These are phyloP conservation scores for Kalanchoe fedtschenkoi DNA, from an alignment of 164 flowering plant species.

Conservation along the genomic window DNA sequence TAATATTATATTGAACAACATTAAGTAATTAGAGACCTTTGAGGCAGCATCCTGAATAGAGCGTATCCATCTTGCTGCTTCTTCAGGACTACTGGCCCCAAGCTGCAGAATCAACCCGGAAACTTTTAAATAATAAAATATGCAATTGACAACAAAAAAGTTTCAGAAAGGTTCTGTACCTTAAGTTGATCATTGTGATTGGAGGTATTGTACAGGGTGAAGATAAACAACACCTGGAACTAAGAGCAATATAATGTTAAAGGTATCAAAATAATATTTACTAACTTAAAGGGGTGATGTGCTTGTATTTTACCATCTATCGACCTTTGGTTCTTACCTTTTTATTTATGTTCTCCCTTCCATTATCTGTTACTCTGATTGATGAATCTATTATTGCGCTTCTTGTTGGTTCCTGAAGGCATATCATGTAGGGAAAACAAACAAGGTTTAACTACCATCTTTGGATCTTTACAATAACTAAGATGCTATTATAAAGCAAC, in stretches of 20 bases:
- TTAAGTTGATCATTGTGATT: constrained; percentile 65
- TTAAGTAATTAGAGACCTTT: constrained; percentile 30
- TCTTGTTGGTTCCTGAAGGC: constrained; percentile 53
- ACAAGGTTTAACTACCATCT: not conserved
- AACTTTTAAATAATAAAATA: not conserved
- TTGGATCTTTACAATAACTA: too few species aligned
- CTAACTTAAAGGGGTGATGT: not conserved
- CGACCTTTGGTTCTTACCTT: constrained; percentile 31
- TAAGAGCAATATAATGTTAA: constrained; percentile 1
- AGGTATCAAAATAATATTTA: not conserved
- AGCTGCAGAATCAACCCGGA: constrained; percentile 32
- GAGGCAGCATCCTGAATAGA: constrained; percentile 55
- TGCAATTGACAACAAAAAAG: not conserved
- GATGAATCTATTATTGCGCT: constrained; percentile 61
- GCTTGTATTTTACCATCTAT: not conserved
- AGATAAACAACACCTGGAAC: constrained; percentile 71
- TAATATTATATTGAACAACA: not conserved
- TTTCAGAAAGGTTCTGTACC: constrained; percentile 23
- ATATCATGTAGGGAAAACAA: constrained; percentile 5
- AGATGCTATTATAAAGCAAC: too few species aligned
- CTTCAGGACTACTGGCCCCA: constrained; percentile 82
- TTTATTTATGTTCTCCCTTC: constrained; percentile 63
- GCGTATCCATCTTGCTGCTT: constrained; percentile 81
- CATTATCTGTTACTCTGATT: constrained; percentile 74
- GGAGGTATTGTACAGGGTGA: constrained; percentile 63